Base-by-base conservation (phyloP, 768 basidiomycete species). In the Tubosaeta brunneosetosa region DNA sequence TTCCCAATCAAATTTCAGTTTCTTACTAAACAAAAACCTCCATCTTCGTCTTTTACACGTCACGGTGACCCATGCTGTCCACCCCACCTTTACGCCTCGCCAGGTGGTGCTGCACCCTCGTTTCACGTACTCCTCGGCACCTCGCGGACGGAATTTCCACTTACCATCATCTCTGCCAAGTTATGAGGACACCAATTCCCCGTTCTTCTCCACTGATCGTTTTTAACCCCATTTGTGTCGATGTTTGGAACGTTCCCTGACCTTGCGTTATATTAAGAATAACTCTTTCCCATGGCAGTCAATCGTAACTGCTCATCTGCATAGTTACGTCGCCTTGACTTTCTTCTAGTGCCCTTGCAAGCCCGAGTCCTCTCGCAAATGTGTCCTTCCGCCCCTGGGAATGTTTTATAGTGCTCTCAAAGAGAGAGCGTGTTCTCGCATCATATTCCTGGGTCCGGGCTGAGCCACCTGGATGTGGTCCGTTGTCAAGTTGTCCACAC, bases 51-150 rank as follows among this genome's bases (percentile, higher is more conserved):
- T 17, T 53, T 49, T 53, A 58, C 56, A 64, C 62, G 59, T 64
- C 65, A 66, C 51, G 54, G 46, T 43, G 44, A 22, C 43, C 49
- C 16, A n/a, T 19, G 40, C 37, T 44, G 25, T 14, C 27, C 26
- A 38, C 50, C 34, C 55, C 42, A 44, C 31, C 48, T 51, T 55
- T 52, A 34, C 31, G 25, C 37, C 34, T 36, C 40, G 41, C 44
- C 46, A 37, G 41, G 44, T 37, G 43, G 37, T 43, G 45, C 9
- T 36, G 38, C 34, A 44, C 42, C 51, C 57, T 57, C 37, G 46
- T 61, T 67, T 61, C 65, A 57, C 53, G 53, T 52, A 47, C 53
- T 52, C 55, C 59, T 64, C 51, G 67, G 62, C 60, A 59, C 58
- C 55, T 65, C 55, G 59, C 60, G 47, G 40, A 60, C 48, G 45